Percentiles rank a stretch among this genome's conserved stretches.
These are phyloP conservation scores for Keithomyces neogunnii DNA, from an alignment of 2,329 filamentous ascomycete genomes.

Conservation along the genomic window DNA sequence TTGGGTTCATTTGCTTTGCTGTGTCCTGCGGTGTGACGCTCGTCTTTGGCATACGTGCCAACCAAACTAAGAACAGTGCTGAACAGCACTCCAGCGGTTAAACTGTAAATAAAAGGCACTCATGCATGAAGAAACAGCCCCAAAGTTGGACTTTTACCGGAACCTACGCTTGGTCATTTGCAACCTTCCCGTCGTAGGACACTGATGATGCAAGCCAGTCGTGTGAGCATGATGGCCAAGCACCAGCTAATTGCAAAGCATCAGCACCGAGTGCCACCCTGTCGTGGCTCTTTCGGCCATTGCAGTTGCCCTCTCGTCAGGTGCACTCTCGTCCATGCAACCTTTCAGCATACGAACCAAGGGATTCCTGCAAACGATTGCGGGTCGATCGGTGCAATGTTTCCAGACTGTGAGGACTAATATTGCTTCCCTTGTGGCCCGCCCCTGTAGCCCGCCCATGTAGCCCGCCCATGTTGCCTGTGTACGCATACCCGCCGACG, in stretches of 20 bases:
- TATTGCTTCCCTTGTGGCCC: neutral
- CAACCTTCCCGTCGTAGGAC: too few species aligned
- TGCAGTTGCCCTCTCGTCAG: neutral
- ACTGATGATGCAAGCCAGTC: neutral
- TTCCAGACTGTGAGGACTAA: neutral
- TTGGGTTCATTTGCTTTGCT: too few species aligned
- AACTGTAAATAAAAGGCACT: too few species aligned
- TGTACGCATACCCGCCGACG: constrained; percentile 8
- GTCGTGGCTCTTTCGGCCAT: neutral
- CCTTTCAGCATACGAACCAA: neutral
- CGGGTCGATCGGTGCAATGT: neutral
- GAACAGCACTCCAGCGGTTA: too few species aligned
- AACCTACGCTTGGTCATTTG: too few species aligned
- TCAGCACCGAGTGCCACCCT: neutral
- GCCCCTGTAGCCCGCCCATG: neutral
- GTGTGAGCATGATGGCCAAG: neutral
- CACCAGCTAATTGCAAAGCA: neutral
- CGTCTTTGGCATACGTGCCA: too few species aligned
- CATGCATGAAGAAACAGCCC: too few species aligned
- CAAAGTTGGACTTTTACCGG: too few species aligned
- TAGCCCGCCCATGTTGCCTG: too few species aligned
- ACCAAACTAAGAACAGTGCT: too few species aligned
- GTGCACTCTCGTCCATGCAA: neutral
- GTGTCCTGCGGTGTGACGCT: too few species aligned
- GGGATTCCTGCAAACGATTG: too few species aligned